Evolutionary conservation across 768 basidiomycete species (phyloP).

Genomic region (Tulasnella sp.): DNA sequence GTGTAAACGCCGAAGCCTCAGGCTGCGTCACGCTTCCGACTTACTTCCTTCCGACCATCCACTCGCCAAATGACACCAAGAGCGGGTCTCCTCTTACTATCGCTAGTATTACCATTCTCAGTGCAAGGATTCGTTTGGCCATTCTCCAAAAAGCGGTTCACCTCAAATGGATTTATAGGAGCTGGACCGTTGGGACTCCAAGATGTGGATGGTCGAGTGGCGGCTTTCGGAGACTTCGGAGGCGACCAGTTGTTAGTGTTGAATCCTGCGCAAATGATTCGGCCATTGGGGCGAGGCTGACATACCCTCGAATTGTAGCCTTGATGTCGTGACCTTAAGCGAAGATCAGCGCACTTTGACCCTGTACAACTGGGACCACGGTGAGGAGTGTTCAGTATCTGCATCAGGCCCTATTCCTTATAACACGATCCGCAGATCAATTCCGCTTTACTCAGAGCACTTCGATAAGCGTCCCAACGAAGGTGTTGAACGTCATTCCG

Average conservation of each 20-base stretch:
- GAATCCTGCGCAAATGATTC: neutral
- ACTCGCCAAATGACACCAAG: conserved; percentile 8
- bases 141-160: conserved; percentile 83
- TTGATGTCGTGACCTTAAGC: conserved; percentile 78
- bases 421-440: conserved; percentile 50
- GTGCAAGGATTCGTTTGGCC: conserved; percentile 60
- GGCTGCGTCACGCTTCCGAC: conserved; percentile 20
- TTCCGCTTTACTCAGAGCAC: conserved; percentile 59
- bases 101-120: conserved; percentile 24
- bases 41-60: conserved; percentile 13
- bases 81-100: conserved; percentile 8
- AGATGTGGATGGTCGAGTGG: conserved; percentile 64
- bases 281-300: neutral
- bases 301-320: conserved; percentile 49
- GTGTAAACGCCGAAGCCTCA: conserved; percentile 10
- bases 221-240: conserved; percentile 94
- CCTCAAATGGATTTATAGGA: conserved; percentile 74
- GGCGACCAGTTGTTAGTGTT: conserved; percentile 87
- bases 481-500: conserved; percentile 80
- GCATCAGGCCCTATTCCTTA: conserved; percentile 4
- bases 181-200: conserved; percentile 81
- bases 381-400: conserved; percentile 47
- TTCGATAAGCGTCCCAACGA: conserved; percentile 53
- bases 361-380: conserved; percentile 81
- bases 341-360: conserved; percentile 77